Evolutionary conservation across 2,329 filamentous ascomycete genomes (phyloP).

Genomic region (Raffaelea albimanens): DNA sequence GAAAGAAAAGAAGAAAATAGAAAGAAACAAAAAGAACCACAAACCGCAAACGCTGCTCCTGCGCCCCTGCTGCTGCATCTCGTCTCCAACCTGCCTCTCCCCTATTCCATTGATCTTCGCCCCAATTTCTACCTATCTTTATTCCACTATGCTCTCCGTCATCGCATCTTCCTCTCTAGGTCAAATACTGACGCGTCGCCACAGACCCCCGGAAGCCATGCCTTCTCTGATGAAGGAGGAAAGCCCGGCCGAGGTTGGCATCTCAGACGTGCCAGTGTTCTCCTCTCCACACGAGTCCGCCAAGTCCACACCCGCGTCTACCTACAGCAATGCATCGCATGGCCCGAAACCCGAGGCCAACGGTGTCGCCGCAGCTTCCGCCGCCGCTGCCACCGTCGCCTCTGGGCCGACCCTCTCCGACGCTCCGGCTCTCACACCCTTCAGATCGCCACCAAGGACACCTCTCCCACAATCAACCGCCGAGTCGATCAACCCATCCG

Average conservation of each 20-base stretch:
- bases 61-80: neutral
- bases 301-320: slow-evolving; percentile 7
- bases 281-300: slow-evolving; percentile 5
- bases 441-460: neutral
- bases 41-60: neutral
- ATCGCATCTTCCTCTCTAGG: neutral
- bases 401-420: slow-evolving; percentile 5
- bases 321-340: slow-evolving; percentile 6
- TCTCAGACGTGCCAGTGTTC: slow-evolving; percentile 10
- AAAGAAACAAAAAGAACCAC: too few species aligned
- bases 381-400: slow-evolving; percentile 5
- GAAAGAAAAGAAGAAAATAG: too few species aligned
- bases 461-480: neutral
- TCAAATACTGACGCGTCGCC: slow-evolving; percentile 9
- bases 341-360: slow-evolving; percentile 5
- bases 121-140: neutral
- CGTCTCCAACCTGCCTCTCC: neutral
- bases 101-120: neutral
- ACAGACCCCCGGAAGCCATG: slow-evolving; percentile 7
- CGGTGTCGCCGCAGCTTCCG: neutral
- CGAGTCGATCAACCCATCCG: neutral
- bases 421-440: neutral
- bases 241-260: slow-evolving; percentile 8
- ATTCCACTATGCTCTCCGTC: neutral
- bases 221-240: slow-evolving; percentile 11